phyloP scores from a whole-genome alignment of 179 eudicot genomes.

The Beta macrorhiza region DNA sequence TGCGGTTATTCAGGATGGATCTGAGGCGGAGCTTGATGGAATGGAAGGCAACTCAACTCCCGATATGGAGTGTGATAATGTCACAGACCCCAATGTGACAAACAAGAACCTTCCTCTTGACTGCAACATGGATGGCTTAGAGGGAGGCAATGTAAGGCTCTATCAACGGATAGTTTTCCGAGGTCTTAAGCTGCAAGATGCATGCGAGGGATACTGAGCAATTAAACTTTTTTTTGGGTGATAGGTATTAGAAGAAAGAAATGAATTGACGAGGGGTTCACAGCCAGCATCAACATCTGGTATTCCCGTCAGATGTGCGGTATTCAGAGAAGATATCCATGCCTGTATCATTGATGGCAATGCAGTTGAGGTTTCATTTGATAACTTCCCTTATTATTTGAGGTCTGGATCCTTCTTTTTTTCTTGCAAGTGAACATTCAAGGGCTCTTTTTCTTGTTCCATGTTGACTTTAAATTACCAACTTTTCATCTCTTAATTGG shows the following conservation, averaged over 20 bases:
- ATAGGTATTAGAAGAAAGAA: constrained; percentile 62
- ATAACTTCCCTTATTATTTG: constrained; percentile 83
- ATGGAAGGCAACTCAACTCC: constrained; percentile 71
- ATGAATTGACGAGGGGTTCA: constrained; percentile 53
- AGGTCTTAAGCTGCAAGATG: constrained; percentile 13
- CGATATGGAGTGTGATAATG: constrained; percentile 54
- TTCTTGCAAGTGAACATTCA: background rate
- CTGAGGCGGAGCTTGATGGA: constrained; percentile 67
- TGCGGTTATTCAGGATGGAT: constrained; percentile 59
- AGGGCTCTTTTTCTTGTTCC: background rate
- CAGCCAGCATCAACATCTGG: constrained; percentile 63
- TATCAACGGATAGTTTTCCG: constrained; percentile 18
- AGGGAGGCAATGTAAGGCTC: constrained; percentile 53
- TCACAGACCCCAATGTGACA: constrained; percentile 47
- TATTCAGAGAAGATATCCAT: constrained; percentile 66
- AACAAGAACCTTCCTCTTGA: constrained; percentile 56
- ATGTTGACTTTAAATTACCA: background rate
- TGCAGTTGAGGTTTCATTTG: constrained; percentile 69
- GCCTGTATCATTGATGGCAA: constrained; percentile 66
- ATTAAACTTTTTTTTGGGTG: constrained; percentile 17
- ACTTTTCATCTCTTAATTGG: background rate
- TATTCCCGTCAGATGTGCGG: constrained; percentile 54
- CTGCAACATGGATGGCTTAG: constrained; percentile 47
- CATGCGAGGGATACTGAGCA: background rate
- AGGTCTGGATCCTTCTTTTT: constrained; percentile 42